Evolutionary conservation across 139 green algal species (phyloP), one percentile per base, ranked within the genome.

Genomic region (Chlorella sp.): DNA sequence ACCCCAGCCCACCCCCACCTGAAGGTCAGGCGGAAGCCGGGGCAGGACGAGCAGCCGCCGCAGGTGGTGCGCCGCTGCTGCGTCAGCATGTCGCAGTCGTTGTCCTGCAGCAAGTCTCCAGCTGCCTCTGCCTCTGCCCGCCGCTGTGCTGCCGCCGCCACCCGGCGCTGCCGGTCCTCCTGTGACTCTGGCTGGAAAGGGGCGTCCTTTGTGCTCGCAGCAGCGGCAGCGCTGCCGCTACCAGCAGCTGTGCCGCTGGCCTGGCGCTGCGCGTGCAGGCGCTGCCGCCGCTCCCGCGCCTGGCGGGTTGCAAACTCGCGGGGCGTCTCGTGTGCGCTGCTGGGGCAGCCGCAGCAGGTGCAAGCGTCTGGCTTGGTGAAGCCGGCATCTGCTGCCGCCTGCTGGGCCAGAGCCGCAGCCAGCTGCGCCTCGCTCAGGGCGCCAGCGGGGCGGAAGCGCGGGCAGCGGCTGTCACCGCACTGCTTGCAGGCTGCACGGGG

Each of bases 81-180:
- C 30, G 34, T 67, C 56, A 89, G 21, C 25, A 86, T 38, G 63
- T 89, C 85, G 28, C 34, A 51, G 36, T 81, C 68, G 20, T 30
- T 81, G 30, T 56, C 30, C 25, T 85, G 67, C 36, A 89, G 69
- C 36, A 23, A 7, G 12, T 89, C 85, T 26, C 67, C 85, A 32
- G 34, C 6, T 25, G n/a, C 51, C 32, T 73, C 78, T 12, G 85
- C 85, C 7, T 9, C 68, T 44, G n/a, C 34, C 23, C 75, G 55
- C 17, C 85, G 78, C 63, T 26, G 34, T 28, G 17, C 41, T 23
- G 78, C 78, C 15, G 51, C 62, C 5, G 47, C 44, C 67, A 86
- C 55, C 23, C 85, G 72, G 1, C 57, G n/a, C 23, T 57, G 57
- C 63, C 85, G 78, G 47, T 80, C 74, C 63, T 34, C 72, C 12